Evolutionary conservation across 2,329 filamentous ascomycete species (phyloP).

Genomic region (Fusarium globosum): DNA sequence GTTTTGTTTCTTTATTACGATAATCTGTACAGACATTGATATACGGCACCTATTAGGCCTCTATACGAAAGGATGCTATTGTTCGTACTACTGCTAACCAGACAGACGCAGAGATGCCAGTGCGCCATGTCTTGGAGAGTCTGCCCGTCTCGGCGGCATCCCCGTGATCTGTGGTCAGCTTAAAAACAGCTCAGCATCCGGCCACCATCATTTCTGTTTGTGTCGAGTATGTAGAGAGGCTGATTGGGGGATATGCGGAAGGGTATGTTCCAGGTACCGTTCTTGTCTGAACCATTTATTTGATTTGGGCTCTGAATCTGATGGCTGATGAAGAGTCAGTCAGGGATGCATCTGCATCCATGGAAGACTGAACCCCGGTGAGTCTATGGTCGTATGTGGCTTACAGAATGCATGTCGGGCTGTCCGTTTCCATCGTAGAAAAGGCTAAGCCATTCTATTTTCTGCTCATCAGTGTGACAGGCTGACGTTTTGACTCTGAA

Average conservation of each 20-base stretch:
- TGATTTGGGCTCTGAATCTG: slow-evolving; percentile 11
- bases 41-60: slow-evolving; percentile 3
- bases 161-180: slow-evolving; percentile 42
- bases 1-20: slow-evolving; percentile 1
- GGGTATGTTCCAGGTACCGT: slow-evolving; percentile 31
- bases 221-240: slow-evolving; percentile 4
- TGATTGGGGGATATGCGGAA: slow-evolving; percentile 35
- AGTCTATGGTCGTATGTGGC: slow-evolving; percentile 33
- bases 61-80: slow-evolving; percentile 19
- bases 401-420: slow-evolving; percentile 34
- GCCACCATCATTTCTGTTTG: slow-evolving; percentile 25
- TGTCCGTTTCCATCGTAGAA: slow-evolving; percentile 29
- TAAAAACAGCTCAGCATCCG: slow-evolving; percentile 42
- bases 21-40: background rate
- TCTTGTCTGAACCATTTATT: slow-evolving; percentile 27
- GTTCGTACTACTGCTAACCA: slow-evolving; percentile 30
- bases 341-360: slow-evolving; percentile 35
- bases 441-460: slow-evolving; percentile 27
- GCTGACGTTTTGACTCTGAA: slow-evolving; percentile 2
- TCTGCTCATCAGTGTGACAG: slow-evolving; percentile 21
- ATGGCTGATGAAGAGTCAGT: slow-evolving; percentile 7
- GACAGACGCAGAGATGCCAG: slow-evolving; percentile 14
- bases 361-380: slow-evolving; percentile 27
- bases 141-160: slow-evolving; percentile 31
- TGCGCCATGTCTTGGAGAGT: slow-evolving; percentile 25